Evolutionary conservation across 148 eudicot genomes (phyloP).

Genomic region (Persicaria tinctoria): DNA sequence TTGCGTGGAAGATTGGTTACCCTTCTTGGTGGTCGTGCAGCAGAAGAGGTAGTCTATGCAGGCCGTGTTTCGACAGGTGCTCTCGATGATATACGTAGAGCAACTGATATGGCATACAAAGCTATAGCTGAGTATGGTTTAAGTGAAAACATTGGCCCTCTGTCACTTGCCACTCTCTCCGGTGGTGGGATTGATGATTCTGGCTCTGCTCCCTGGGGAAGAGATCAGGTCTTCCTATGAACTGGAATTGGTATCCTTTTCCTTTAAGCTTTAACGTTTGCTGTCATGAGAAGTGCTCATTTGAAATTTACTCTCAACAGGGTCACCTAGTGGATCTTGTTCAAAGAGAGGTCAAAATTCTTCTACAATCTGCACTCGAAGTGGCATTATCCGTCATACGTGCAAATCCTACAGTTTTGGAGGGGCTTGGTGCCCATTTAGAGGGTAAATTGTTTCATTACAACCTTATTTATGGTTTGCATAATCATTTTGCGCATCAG

Average conservation of each 20-base stretch:
- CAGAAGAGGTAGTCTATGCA: conserved; percentile 73
- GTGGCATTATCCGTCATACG: conserved; percentile 77
- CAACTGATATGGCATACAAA: conserved; percentile 93
- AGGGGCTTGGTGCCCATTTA: conserved; percentile 90
- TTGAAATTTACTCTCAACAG: conserved; percentile 25
- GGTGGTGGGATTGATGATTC: conserved; percentile 86
- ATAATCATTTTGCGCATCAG: too few species aligned
- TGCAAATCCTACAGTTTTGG: conserved; percentile 84
- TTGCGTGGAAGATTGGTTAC: conserved; percentile 89
- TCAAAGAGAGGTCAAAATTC: conserved; percentile 68
- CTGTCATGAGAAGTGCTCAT: conserved; percentile 13
- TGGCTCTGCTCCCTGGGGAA: conserved; percentile 68
- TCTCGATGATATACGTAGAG: conserved; percentile 86
- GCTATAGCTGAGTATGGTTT: conserved; percentile 96
- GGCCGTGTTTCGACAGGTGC: conserved; percentile 99
- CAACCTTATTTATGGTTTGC: background rate
- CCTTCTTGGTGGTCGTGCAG: conserved; percentile 98
- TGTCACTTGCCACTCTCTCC: conserved; percentile 73
- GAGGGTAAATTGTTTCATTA: conserved; percentile 49
- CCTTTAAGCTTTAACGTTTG: background rate
- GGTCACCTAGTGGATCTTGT: conserved; percentile 92
- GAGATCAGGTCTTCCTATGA: conserved; percentile 53
- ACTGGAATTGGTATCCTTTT: conserved; percentile 1
- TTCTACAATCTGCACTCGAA: conserved; percentile 85
- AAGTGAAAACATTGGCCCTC: conserved; percentile 68